Percentiles rank a stretch among this genome's conserved stretches.
phyloP scores from a whole-genome alignment of 495 filamentous ascomycete species.

The Neurospora sp. region DNA sequence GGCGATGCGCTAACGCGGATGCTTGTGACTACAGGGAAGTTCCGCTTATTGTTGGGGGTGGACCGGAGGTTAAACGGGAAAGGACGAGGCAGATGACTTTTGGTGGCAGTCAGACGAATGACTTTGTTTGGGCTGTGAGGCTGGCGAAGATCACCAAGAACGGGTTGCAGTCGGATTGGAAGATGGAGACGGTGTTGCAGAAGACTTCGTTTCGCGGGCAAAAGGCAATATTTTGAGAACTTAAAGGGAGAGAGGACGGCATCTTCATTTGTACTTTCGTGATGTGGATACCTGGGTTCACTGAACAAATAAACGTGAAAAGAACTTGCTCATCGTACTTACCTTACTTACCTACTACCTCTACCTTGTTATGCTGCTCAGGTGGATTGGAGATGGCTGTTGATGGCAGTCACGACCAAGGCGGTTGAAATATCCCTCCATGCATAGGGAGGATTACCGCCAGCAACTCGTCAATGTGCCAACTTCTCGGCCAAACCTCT shows the following conservation, averaged over 20 bases:
- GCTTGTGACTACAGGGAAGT: not conserved
- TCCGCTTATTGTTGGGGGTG: not conserved
- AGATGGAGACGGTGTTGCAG: not conserved
- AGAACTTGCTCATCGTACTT: too few species aligned
- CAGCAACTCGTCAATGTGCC: not conserved
- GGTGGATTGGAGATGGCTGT: too few species aligned
- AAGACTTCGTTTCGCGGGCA: not conserved
- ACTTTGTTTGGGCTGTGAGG: constrained; percentile 8
- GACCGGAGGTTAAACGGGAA: not conserved
- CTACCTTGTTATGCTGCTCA: too few species aligned
- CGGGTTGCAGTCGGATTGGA: constrained; percentile 1
- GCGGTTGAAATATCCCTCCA: not conserved
- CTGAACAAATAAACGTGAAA: too few species aligned
- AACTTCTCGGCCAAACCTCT: not conserved
- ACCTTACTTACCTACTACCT: too few species aligned
- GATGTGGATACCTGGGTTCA: too few species aligned
- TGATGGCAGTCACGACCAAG: too few species aligned
- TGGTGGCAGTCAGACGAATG: not conserved
- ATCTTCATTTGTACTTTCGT: not conserved
- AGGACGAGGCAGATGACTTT: not conserved
- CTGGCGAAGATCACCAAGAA: constrained; percentile 5
- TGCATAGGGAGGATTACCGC: not conserved
- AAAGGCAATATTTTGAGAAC: not conserved
- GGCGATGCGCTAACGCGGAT: not conserved
- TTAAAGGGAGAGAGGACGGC: not conserved